Base-by-base conservation (phyloP, 345 rosid species). In the Viola odorata region DNA sequence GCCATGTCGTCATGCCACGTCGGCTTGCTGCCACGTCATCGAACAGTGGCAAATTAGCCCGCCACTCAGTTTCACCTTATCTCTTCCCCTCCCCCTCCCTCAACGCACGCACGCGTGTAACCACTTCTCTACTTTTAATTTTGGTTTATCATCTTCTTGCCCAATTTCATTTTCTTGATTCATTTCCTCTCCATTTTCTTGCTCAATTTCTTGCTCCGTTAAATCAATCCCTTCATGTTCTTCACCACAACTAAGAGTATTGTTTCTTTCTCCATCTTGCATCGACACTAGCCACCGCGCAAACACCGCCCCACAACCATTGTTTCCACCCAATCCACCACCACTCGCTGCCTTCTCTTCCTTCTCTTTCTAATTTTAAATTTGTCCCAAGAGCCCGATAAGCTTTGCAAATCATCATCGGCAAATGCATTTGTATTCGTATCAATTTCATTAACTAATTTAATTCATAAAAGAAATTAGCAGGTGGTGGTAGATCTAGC, bases 261-360 rank as follows among this genome's bases (percentile, higher is more conserved):
- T 17, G n/a, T 6, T 32, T 23, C 4, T 17, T 3, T 84, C 87
- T 60, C 80, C 82, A 41, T 86, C 94, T 58, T 86, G 85, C 69
- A 84, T 81, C 41, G 91, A 83, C 73, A 87, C 84, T 14, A 85
- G 74, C 98, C 94, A 92, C 85, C 91, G 60, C 6, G 86, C 85
- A 57, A 85, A 81, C 73, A 84, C 88, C 23, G 87, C 88, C 10
- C 91, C 95, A 7, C 91, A 87, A 11, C 90, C 84, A 11, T 74
- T 60, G 36, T 44, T 71, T 1, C 81, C 78, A 38, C 49, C 38
- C 12, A 66, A 68, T 48, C 55, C 61, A 5, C 37, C 50, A 4
- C 37, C 62, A 2, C 45, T 6, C 3, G 37, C 54, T 1, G 60
- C 62, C 50, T 69, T 73, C 67, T 61, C 79, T 39, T 70, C 76